Conservation (phyloP, 2,329 filamentous ascomycete genomes). For the Xylariaceae sp. region DNA sequence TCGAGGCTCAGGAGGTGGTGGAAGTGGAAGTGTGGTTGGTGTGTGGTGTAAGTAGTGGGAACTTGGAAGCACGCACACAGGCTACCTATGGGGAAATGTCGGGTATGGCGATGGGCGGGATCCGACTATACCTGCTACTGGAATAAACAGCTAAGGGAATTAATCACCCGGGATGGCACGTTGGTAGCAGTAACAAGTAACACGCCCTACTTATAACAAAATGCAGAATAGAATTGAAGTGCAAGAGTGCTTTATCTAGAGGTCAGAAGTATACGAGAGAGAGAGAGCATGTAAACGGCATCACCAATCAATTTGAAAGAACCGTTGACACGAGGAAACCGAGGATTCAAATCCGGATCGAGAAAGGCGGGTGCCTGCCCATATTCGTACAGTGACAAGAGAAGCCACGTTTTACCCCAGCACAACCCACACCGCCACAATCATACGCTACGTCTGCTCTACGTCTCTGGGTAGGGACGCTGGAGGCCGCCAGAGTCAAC, state of each 20-base stretch:
- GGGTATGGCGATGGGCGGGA: conserved; percentile 12
- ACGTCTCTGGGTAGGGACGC: too few relatives aligned
- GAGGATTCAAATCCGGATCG: conserved; percentile 9
- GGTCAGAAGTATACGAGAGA: background rate
- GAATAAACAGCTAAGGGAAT: background rate
- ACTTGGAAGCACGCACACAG: conserved; percentile 3
- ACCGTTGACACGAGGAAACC: conserved; percentile 8
- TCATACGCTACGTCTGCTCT: background rate
- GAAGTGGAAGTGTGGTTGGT: background rate
- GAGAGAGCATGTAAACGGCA: conserved; percentile 4
- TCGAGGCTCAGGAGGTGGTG: background rate
- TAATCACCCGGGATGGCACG: background rate
- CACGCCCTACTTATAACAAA: background rate
- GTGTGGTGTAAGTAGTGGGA: background rate
- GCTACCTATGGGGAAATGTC: conserved; percentile 13
- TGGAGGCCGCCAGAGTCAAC: too few relatives aligned
- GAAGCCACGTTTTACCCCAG: conserved; percentile 20
- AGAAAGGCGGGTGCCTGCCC: background rate
- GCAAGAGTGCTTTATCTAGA: background rate
- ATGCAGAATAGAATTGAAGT: background rate
- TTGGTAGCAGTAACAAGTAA: background rate
- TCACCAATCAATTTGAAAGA: conserved; percentile 5
- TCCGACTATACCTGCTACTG: background rate
- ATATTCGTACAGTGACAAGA: background rate
- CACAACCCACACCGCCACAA: background rate